Evolutionary conservation across 1,284 basidiomycete genomes (phyloP), one percentile per base, ranked within the genome.

Genomic region (Moesziomyces globuligerus): DNA sequence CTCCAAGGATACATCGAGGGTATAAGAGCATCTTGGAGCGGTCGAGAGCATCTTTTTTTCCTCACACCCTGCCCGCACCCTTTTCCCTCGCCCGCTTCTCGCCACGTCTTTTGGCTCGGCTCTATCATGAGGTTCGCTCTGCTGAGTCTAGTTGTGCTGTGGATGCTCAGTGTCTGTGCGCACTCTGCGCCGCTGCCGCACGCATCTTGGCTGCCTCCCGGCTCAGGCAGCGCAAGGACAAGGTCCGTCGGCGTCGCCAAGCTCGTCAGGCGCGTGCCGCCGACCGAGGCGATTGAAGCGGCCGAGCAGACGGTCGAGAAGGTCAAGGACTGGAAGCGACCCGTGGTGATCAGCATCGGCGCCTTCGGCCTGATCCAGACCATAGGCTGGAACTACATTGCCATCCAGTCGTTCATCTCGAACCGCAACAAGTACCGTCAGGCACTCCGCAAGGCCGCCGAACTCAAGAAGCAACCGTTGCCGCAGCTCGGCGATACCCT

Each of bases 291-390:
- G 21, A 20, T 45, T 29, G 38, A 55, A 32, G 7, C 18, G 15
- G 32, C 40, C 36, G 21, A 43, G n/a, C 1, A 9, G 3, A 3
- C 34, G 1, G 9, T n/a, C 15, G 36, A 29, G 36, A 37, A 36
- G 8, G n/a, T n/a, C n/a, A 44, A 39, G n/a, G 65, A 60, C 42
- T 58, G 54, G 65, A 68, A 68, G 29, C 46, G 55, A 37, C 59
- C 44, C 9, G 37, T 62, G n/a, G 40, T 51, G n/a, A 28, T 68
- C 41, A 15, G 39, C 3, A 53, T 40, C 20, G 44, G 56, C 0
- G 51, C 5, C 7, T 20, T 60, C 7, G 56, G 67, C 3, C 10
- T 64, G 1, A 28, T 25, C 10, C 54, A 47, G 40, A 64, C 60
- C 0, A 21, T 49, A 2, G 67, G 60, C 1, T 70, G 67, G 67